Conservation (phyloP, 2,329 filamentous ascomycete species). For the Claviceps maximensis region DNA sequence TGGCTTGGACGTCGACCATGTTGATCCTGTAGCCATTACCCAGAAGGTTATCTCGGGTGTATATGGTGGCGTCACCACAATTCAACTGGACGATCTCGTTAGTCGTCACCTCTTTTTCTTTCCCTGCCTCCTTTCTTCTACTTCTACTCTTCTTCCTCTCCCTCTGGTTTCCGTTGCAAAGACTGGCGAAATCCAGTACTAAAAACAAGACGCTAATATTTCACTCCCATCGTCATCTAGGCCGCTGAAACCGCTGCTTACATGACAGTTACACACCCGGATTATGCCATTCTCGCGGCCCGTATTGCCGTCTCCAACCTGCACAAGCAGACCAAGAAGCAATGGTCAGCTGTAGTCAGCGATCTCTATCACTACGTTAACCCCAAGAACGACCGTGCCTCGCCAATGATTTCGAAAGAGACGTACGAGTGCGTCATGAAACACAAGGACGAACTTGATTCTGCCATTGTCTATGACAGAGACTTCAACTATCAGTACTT, state of each 20-base stretch:
- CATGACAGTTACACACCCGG: slow-evolving; percentile 98
- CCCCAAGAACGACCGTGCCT: slow-evolving; percentile 69
- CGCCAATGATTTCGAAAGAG: slow-evolving; percentile 88
- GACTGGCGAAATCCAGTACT: neutral
- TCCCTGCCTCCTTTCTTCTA: neutral
- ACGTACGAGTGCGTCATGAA: slow-evolving; percentile 91
- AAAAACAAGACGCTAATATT: neutral
- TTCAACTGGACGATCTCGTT: slow-evolving; percentile 94
- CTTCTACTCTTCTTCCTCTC: neutral
- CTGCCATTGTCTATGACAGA: slow-evolving; percentile 95
- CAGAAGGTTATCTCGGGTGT: slow-evolving; percentile 99
- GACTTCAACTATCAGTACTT: slow-evolving; percentile 99
- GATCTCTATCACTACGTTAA: slow-evolving; percentile 96
- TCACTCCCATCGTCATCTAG: slow-evolving; percentile 29
- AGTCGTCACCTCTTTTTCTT: slow-evolving; percentile 22
- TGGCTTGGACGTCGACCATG: slow-evolving; percentile 84
- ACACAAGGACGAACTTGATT: slow-evolving; percentile 94
- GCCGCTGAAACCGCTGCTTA: slow-evolving; percentile 97
- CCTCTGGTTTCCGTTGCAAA: neutral
- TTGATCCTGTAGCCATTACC: slow-evolving; percentile 95
- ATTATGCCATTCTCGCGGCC: slow-evolving; percentile 96
- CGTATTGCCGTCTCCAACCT: slow-evolving; percentile 98
- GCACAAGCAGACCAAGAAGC: slow-evolving; percentile 99
- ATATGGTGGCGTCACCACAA: slow-evolving; percentile 92
- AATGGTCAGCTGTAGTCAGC: slow-evolving; percentile 89